These are phyloP conservation scores for Sugiyamaella smithiae DNA, from an alignment of 805 yeast genomes.

Conservation along the genomic window DNA sequence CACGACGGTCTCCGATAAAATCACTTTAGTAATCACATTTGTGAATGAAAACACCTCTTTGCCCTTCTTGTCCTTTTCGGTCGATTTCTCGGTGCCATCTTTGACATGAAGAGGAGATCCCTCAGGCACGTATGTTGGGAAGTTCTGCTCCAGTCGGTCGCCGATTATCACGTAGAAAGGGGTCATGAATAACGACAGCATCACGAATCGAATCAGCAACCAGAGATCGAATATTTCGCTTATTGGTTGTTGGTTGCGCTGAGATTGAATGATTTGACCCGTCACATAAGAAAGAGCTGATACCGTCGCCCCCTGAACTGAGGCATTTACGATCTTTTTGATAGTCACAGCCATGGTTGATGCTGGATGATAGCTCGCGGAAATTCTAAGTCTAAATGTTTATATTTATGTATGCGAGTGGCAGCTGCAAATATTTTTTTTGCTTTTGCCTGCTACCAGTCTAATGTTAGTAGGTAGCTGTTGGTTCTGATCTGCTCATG, in stretches of 20 bases:
- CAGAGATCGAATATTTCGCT: background rate
- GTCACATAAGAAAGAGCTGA: conserved; percentile 9
- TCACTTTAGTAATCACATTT: conserved; percentile 11
- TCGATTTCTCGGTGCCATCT: background rate
- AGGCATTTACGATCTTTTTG: background rate
- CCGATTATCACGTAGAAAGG: conserved; percentile 6
- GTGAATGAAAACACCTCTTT: conserved; percentile 9
- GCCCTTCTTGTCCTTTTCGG: conserved; percentile 3
- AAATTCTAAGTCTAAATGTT: too few species aligned
- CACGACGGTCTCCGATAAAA: conserved; percentile 11
- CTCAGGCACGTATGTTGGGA: conserved; percentile 5
- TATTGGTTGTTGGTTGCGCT: background rate
- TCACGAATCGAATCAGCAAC: background rate
- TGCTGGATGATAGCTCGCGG: too few species aligned
- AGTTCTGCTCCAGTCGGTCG: conserved; percentile 6
- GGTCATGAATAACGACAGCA: conserved; percentile 8
- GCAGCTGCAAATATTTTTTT: too few species aligned
- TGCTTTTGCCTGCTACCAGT: conserved; percentile 1
- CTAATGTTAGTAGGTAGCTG: too few species aligned
- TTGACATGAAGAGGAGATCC: background rate
- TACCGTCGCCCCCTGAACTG: conserved; percentile 5
- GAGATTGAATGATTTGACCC: conserved; percentile 1
- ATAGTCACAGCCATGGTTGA: background rate
- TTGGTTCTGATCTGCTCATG: conserved; percentile 3
- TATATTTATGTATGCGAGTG: too few species aligned